Percentiles rank a stretch among this genome's conserved stretches.
phyloP scores from a whole-genome alignment of 176 grass and related monocot species.

The Lolium perenne region DNA sequence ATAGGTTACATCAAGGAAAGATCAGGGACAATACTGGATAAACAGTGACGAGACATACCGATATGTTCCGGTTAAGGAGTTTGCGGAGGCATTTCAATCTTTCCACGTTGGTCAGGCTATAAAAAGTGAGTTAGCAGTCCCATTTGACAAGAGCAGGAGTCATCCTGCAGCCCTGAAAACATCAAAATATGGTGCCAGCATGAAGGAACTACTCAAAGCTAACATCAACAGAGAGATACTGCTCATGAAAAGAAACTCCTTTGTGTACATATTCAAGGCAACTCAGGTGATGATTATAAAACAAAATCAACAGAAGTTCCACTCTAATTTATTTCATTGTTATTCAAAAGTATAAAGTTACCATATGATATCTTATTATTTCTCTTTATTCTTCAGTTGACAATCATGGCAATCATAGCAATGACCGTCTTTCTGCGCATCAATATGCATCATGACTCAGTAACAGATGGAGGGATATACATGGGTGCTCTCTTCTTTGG shows the following conservation, averaged over 20 bases:
- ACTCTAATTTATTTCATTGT: background rate
- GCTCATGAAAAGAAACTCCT: constrained; percentile 81
- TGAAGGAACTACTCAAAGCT: constrained; percentile 73
- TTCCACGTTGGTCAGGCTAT: constrained; percentile 63
- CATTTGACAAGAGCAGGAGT: constrained; percentile 66
- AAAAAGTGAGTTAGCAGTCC: constrained; percentile 54
- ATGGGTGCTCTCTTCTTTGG: constrained; percentile 73
- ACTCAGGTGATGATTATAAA: constrained; percentile 57
- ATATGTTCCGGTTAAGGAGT: constrained; percentile 68
- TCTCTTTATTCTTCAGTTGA: constrained; percentile 38
- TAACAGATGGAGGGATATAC: constrained; percentile 57
- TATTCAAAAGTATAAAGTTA: constrained; percentile 17
- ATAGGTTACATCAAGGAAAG: constrained; percentile 83
- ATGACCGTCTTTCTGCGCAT: constrained; percentile 84
- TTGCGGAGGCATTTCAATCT: constrained; percentile 72
- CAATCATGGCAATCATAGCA: constrained; percentile 56
- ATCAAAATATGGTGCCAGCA: constrained; percentile 62
- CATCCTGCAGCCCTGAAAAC: constrained; percentile 71
- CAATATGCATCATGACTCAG: constrained; percentile 50
- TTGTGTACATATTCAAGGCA: constrained; percentile 72
- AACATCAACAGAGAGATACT: constrained; percentile 66
- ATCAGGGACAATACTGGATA: constrained; percentile 82
- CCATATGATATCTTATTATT: background rate
- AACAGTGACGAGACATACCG: constrained; percentile 60
- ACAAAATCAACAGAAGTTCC: background rate